These are phyloP conservation scores for Hypomontagnella monticulosa DNA, from an alignment of 495 filamentous ascomycete genomes.

Conservation along the genomic window DNA sequence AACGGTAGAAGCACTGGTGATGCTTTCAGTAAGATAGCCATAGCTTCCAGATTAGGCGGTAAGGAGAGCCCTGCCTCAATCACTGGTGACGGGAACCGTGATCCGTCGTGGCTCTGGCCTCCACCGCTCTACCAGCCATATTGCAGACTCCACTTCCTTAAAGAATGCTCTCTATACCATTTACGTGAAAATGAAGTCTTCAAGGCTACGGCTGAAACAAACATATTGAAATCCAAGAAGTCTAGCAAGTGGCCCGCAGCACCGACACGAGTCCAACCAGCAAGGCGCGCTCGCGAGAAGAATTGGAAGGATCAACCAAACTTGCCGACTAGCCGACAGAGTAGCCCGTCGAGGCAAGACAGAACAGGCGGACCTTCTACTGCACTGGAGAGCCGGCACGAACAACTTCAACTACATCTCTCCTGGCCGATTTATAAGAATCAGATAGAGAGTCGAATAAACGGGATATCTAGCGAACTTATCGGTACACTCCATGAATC, in stretches of 20 bases:
- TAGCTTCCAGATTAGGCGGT: neutral
- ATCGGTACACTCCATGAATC: neutral
- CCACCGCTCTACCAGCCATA: constrained; percentile 25
- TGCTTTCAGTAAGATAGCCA: constrained; percentile 2
- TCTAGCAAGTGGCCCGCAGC: constrained; percentile 23
- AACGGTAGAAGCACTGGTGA: neutral
- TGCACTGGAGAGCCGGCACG: neutral
- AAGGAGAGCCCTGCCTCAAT: neutral
- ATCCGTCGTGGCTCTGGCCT: constrained; percentile 30
- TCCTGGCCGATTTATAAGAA: constrained; percentile 36
- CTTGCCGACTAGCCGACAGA: neutral
- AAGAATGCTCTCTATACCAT: constrained; percentile 34
- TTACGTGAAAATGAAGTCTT: constrained; percentile 12
- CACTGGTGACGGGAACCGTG: neutral
- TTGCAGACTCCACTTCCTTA: constrained; percentile 32
- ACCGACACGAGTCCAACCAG: constrained; percentile 32
- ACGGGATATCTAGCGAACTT: neutral
- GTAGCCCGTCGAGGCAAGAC: constrained; percentile 5
- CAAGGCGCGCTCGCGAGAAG: constrained; percentile 29
- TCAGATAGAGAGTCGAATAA: constrained; percentile 24
- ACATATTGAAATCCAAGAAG: constrained; percentile 7
- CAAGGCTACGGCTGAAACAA: neutral
- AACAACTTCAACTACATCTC: constrained; percentile 26
- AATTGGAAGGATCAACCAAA: constrained; percentile 4
- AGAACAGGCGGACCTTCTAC: neutral